Percentiles rank a stretch among this genome's conserved stretches.
Evolutionary conservation across 2,329 filamentous ascomycete genomes (phyloP).

Genomic region (Aureobasidium pullulans): DNA sequence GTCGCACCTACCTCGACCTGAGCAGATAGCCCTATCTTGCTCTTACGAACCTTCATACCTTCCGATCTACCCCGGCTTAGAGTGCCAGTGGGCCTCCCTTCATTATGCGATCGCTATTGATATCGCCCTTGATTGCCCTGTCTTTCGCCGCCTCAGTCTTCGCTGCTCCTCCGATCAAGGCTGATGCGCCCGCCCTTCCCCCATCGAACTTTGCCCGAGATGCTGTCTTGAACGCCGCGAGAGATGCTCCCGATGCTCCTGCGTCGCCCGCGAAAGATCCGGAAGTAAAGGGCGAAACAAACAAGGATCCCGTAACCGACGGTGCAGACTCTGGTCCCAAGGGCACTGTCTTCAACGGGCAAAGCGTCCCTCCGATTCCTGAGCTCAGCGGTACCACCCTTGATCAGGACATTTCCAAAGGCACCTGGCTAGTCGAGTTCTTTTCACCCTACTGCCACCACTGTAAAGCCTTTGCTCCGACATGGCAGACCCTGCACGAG

Average conservation of each 20-base stretch:
- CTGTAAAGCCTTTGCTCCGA: slow-evolving; percentile 72
- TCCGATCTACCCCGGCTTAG: background rate
- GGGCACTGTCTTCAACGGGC: slow-evolving; percentile 56
- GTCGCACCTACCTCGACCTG: background rate
- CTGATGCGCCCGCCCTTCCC: slow-evolving; percentile 10
- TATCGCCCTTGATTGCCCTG: slow-evolving; percentile 24
- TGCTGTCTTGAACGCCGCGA: slow-evolving; percentile 12
- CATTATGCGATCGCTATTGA: slow-evolving; percentile 24
- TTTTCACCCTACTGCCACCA: slow-evolving; percentile 54
- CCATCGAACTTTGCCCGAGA: slow-evolving; percentile 2
- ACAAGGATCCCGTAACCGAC: slow-evolving; percentile 28
- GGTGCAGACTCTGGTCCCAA: slow-evolving; percentile 17
- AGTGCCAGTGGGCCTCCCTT: slow-evolving; percentile 13
- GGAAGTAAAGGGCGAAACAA: slow-evolving; percentile 26
- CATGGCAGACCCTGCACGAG: slow-evolving; percentile 88
- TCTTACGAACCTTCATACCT: background rate
- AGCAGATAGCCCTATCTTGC: background rate
- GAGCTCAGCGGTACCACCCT: slow-evolving; percentile 54
- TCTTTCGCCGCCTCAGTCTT: slow-evolving; percentile 21
- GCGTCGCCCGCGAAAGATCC: slow-evolving; percentile 16
- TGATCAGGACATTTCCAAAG: slow-evolving; percentile 52
- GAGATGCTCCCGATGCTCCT: slow-evolving; percentile 18
- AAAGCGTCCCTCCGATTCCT: slow-evolving; percentile 57
- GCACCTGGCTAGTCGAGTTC: slow-evolving; percentile 53
- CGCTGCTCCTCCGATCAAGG: slow-evolving; percentile 15